Percentiles rank a stretch among this genome's conserved stretches.
Evolutionary conservation across 371 early-diverging fungal species (phyloP).

Genomic region (Homolaphlyctis polyrhiza): DNA sequence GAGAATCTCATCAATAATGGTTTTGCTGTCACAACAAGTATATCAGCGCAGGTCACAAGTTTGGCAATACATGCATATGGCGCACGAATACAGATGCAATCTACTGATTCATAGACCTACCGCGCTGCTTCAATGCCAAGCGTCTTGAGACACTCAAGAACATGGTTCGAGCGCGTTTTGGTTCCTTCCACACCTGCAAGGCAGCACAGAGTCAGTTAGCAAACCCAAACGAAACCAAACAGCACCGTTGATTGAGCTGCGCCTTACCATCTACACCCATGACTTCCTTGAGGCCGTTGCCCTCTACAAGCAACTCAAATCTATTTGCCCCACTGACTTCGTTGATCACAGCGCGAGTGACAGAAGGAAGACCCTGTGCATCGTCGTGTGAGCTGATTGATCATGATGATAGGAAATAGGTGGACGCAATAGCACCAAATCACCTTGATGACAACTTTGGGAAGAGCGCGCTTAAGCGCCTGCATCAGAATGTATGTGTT

Average conservation of each 20-base stretch:
- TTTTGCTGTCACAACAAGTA: constrained; percentile 25
- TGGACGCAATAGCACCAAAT: not conserved
- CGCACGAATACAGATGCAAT: not conserved
- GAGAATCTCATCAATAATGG: constrained; percentile 79
- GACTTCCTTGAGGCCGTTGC: constrained; percentile 87
- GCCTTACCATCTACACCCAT: constrained; percentile 66
- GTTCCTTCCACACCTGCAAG: constrained; percentile 72
- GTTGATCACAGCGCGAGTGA: constrained; percentile 84
- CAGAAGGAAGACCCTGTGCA: constrained; percentile 69
- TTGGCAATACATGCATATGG: not conserved
- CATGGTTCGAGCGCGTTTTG: constrained; percentile 84
- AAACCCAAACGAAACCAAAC: not conserved
- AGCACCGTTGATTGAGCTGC: constrained; percentile 55
- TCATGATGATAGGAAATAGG: not conserved
- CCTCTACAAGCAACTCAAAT: constrained; percentile 80
- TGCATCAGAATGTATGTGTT: constrained; percentile 49
- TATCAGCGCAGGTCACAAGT: not conserved
- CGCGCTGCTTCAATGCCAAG: constrained; percentile 98
- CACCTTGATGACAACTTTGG: constrained; percentile 71
- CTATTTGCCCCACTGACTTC: constrained; percentile 54
- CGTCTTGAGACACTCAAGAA: constrained; percentile 88
- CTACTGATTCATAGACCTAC: constrained; percentile 7
- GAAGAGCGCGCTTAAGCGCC: constrained; percentile 75
- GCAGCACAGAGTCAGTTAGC: not conserved
- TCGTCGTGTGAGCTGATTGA: not conserved